Conservation (phyloP, 2,329 filamentous ascomycete species). For the Lecanosticta acicola region DNA sequence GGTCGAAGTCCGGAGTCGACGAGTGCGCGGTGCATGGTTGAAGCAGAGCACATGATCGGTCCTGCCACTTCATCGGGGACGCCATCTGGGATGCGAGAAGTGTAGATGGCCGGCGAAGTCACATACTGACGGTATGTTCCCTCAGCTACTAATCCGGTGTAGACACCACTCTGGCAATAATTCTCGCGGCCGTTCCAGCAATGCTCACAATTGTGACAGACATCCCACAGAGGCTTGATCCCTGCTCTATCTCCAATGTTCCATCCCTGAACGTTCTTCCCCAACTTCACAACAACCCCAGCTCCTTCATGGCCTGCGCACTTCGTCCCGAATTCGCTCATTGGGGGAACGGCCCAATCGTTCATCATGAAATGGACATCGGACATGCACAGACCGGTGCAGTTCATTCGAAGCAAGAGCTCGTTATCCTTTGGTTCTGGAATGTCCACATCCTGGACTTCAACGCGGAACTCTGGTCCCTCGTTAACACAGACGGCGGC, state of each 20-base stretch:
- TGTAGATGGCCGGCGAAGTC: constrained; percentile 50
- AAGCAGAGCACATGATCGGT: constrained; percentile 56
- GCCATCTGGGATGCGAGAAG: constrained; percentile 51
- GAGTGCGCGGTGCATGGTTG: constrained; percentile 54
- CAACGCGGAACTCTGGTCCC: constrained; percentile 45
- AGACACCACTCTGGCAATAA: constrained; percentile 45
- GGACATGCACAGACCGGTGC: constrained; percentile 53
- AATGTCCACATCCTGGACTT: constrained; percentile 46
- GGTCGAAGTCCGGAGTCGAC: constrained; percentile 46
- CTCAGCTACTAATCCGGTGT: constrained; percentile 41
- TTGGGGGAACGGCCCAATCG: constrained; percentile 41
- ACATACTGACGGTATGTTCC: constrained; percentile 57
- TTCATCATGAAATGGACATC: constrained; percentile 52
- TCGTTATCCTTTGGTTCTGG: constrained; percentile 46
- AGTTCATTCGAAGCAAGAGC: constrained; percentile 52
- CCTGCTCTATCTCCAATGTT: constrained; percentile 52
- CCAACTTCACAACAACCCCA: constrained; percentile 53
- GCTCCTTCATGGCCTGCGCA: constrained; percentile 48
- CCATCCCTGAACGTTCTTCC: constrained; percentile 48
- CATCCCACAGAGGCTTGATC: constrained; percentile 45
- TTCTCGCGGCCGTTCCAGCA: constrained; percentile 51
- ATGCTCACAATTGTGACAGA: constrained; percentile 45
- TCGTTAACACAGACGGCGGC: constrained; percentile 48
- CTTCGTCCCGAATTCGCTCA: constrained; percentile 36
- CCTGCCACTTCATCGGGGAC: constrained; percentile 52